phyloP scores from a whole-genome alignment of 1,284 basidiomycete genomes.

The Marasmius fiardii region DNA sequence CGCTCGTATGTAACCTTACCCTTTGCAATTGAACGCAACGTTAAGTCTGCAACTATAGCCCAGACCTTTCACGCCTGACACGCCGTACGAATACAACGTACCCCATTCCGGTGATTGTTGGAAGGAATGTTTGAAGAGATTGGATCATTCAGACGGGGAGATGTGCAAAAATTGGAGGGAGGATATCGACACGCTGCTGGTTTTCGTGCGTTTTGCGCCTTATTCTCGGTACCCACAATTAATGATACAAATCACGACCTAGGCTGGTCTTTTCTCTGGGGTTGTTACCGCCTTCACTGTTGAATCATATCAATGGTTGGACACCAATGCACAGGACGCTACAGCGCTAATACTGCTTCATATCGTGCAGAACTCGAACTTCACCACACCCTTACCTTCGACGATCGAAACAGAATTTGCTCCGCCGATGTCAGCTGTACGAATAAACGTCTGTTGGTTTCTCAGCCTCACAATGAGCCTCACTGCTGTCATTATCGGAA shows the following conservation, averaged over 20 bases:
- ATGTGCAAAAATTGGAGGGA: slow-evolving; percentile 12
- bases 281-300: slow-evolving; percentile 1
- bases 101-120: slow-evolving; percentile 8
- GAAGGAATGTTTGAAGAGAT: slow-evolving; percentile 14
- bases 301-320: slow-evolving; percentile 3
- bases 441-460: slow-evolving; percentile 1
- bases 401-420: not conserved
- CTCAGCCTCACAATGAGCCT: slow-evolving; percentile 1
- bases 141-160: slow-evolving; percentile 13
- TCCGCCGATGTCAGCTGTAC: not conserved
- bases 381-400: not conserved
- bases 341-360: not conserved
- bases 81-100: not conserved
- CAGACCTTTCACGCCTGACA: not conserved
- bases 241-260: not conserved
- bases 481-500: not conserved
- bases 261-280: slow-evolving; percentile 3
- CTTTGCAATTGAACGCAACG: no score
- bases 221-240: not conserved
- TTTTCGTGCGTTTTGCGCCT: slow-evolving; percentile 10
- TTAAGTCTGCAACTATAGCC: not conserved
- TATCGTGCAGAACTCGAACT: not conserved
- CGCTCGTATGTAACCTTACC: no score
- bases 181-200: slow-evolving; percentile 12
- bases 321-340: not conserved